phyloP scores from a whole-genome alignment of 495 filamentous ascomycete genomes.

The Penicilliopsis zonata region DNA sequence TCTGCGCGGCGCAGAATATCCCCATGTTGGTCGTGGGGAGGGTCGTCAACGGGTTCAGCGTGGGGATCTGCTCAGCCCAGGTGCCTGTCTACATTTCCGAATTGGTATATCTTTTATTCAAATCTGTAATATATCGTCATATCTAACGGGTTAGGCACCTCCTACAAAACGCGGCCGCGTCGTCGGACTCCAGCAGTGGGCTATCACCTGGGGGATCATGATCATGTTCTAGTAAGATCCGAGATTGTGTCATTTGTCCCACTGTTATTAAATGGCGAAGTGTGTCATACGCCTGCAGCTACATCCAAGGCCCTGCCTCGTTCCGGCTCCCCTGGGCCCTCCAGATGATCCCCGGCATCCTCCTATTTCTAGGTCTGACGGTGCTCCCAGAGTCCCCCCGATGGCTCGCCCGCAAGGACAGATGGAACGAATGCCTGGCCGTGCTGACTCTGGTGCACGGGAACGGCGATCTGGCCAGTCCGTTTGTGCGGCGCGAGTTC shows the following conservation, averaged over 20 bases:
- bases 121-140: no score
- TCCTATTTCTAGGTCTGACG: slow-evolving; percentile 49
- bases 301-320: slow-evolving; percentile 42
- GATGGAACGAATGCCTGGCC: slow-evolving; percentile 55
- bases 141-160: slow-evolving; percentile 32
- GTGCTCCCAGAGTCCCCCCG: slow-evolving; percentile 66
- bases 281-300: slow-evolving; percentile 38
- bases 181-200: slow-evolving; percentile 64
- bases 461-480: slow-evolving; percentile 46
- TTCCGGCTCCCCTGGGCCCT: slow-evolving; percentile 70
- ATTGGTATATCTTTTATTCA: slow-evolving; percentile 28
- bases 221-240: slow-evolving; percentile 55
- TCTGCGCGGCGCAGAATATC: slow-evolving; percentile 62
- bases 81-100: slow-evolving; percentile 74
- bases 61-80: slow-evolving; percentile 70
- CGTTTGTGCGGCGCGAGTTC: slow-evolving; percentile 54
- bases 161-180: slow-evolving; percentile 59
- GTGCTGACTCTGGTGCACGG: slow-evolving; percentile 59
- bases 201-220: slow-evolving; percentile 70
- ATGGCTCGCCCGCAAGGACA: slow-evolving; percentile 63
- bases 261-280: no score
- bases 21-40: slow-evolving; percentile 63
- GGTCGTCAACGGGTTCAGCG: slow-evolving; percentile 63
- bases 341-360: slow-evolving; percentile 58
- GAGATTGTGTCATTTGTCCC: background rate